Conservation (phyloP, 805 yeast species). For the Candida boleticola region DNA sequence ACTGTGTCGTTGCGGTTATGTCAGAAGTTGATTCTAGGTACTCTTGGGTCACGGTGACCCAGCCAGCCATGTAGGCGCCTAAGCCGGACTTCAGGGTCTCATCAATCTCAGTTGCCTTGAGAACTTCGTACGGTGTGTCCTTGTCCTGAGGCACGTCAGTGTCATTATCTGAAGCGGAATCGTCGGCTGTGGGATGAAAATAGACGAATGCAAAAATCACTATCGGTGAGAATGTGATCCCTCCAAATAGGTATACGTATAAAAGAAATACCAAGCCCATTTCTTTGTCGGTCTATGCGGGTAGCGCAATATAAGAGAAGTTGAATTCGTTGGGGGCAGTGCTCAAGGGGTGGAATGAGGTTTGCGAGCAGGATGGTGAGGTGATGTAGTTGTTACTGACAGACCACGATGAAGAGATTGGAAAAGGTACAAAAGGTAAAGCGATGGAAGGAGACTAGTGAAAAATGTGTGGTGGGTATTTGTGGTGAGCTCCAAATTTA, state of each 20-base stretch:
- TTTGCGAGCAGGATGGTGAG: not conserved
- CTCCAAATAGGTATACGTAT: conserved; percentile 67
- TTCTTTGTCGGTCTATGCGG: not conserved
- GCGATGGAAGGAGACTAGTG: no score
- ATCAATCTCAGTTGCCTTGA: conserved; percentile 64
- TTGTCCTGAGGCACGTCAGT: conserved; percentile 15
- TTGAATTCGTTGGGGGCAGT: not conserved
- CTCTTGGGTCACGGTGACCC: conserved; percentile 83
- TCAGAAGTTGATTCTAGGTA: conserved; percentile 46
- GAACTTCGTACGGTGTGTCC: conserved; percentile 28
- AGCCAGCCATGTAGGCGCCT: conserved; percentile 64
- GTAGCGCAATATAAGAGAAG: not conserved
- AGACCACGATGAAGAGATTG: no score
- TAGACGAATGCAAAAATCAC: conserved; percentile 38
- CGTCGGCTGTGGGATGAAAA: conserved; percentile 33
- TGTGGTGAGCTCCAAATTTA: not conserved
- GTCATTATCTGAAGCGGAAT: conserved; percentile 13
- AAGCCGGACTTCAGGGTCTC: conserved; percentile 61
- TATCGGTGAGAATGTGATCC: conserved; percentile 74
- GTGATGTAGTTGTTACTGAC: no score
- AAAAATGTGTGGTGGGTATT: no score
- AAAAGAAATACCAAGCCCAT: conserved; percentile 26
- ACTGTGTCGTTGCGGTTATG: conserved; percentile 47
- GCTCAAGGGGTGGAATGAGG: not conserved
- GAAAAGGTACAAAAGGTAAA: no score